phyloP scores from a whole-genome alignment of 768 basidiomycete genomes.

The Termitomyces sp. region DNA sequence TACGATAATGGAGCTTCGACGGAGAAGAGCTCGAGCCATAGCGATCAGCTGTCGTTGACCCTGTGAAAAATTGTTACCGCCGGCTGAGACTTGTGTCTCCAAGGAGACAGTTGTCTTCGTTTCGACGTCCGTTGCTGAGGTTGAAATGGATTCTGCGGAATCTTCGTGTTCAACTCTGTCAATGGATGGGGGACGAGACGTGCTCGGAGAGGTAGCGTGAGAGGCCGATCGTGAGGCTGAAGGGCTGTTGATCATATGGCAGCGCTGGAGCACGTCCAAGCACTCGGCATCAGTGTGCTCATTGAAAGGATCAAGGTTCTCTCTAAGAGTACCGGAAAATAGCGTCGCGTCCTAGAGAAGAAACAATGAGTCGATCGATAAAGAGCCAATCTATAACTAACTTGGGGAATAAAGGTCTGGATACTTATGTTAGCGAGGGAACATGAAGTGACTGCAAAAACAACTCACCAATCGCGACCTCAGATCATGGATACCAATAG shows the following conservation, averaged over 20 bases:
- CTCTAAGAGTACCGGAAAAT: slow-evolving; percentile 75
- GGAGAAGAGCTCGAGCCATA: slow-evolving; percentile 75
- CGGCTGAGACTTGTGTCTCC: slow-evolving; percentile 76
- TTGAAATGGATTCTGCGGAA: slow-evolving; percentile 32
- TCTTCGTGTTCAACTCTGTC: slow-evolving; percentile 31
- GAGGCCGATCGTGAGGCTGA: slow-evolving; percentile 44
- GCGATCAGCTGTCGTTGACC: slow-evolving; percentile 87
- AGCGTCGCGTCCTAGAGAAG: slow-evolving; percentile 55
- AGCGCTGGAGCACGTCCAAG: slow-evolving; percentile 73
- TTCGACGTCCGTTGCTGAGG: slow-evolving; percentile 50
- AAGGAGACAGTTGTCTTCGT: slow-evolving; percentile 53
- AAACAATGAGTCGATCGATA: neutral
- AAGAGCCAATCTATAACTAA: slow-evolving; percentile 4
- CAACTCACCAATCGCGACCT: slow-evolving; percentile 62
- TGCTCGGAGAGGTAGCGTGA: slow-evolving; percentile 35
- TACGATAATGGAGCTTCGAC: slow-evolving; percentile 68
- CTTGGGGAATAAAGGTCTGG: slow-evolving; percentile 75
- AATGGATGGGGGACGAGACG: slow-evolving; percentile 38
- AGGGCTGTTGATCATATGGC: slow-evolving; percentile 64
- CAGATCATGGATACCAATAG: slow-evolving; percentile 79
- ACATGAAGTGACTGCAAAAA: neutral
- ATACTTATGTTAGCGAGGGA: neutral
- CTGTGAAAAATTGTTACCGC: slow-evolving; percentile 88
- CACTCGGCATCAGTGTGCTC: slow-evolving; percentile 81
- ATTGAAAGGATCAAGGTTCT: slow-evolving; percentile 73